Evolutionary conservation across 768 basidiomycete genomes (phyloP).

Genomic region (Tricholoma furcatifolium): DNA sequence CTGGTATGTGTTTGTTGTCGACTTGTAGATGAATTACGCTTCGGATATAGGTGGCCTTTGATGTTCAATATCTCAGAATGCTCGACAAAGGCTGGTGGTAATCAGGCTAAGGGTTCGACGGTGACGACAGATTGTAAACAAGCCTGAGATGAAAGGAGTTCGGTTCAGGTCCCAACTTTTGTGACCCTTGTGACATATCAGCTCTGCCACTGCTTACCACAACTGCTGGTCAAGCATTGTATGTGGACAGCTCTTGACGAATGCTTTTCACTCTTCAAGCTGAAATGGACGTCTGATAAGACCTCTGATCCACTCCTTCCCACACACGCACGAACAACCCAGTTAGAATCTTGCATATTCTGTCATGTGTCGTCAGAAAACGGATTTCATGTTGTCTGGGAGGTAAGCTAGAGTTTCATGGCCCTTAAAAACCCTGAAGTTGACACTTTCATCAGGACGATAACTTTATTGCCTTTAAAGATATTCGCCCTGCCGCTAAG

Average conservation of each 20-base stretch:
- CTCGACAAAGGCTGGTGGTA: too few species aligned
- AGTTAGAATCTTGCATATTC: constrained; percentile 34
- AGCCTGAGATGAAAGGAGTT: too few species aligned
- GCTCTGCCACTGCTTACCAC: too few species aligned
- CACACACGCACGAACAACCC: not conserved
- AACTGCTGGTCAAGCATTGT: not conserved
- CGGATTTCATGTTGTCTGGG: constrained; percentile 49
- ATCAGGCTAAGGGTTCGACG: too few species aligned
- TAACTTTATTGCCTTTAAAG: constrained; percentile 50
- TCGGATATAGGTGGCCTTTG: too few species aligned
- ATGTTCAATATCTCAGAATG: too few species aligned
- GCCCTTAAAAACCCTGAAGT: not conserved
- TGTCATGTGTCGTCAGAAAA: constrained; percentile 40
- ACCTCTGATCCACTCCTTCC: constrained; percentile 1
- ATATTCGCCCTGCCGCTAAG: constrained; percentile 45
- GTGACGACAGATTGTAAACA: too few species aligned
- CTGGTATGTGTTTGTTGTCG: too few species aligned
- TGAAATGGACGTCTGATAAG: constrained; percentile 4
- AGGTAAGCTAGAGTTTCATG: constrained; percentile 30
- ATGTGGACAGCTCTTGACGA: constrained; percentile 3
- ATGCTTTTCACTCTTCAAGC: constrained; percentile 10
- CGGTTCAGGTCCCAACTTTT: too few species aligned
- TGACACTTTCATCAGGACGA: constrained; percentile 35
- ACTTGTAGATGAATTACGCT: too few species aligned
- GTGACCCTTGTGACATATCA: not conserved